Base-by-base conservation (phyloP, 345 rosid genomes). In the Limnanthes douglasii region DNA sequence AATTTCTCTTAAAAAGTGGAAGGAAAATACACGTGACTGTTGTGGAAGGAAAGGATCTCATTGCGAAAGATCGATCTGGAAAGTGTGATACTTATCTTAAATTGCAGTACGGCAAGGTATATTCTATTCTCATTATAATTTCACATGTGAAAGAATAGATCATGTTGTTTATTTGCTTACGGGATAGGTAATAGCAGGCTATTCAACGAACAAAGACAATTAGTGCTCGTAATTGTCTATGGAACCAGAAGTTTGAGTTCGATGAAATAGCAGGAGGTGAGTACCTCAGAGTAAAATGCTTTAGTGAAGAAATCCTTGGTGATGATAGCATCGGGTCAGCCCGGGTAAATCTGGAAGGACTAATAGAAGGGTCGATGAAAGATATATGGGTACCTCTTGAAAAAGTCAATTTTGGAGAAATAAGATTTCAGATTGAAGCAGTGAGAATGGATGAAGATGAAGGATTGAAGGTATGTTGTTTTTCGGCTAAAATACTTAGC, bases 311-410 rank as follows among this genome's bases (percentile, higher is more conserved):
- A 31, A 65, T 33, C 32, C 75, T 84, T 63, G 95, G 92, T 42
- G 86, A 73, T 20, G 94, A 84, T 5, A 70, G 38, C 61, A 70
- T 77, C 12, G 98, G 98, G 20, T 72, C 69, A 31, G 95, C 98
- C 37, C 69, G 85, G 8, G 70, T 90, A 46, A 84, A 69, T 57
- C 62, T 90, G 53, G 92, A 80, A 68, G 98, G 95, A 42, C 55
- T 84, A 29, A 53, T 52, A 6, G 94, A 73, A 51, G 76, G 98
- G 12, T 71, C 59, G 25, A 37, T 58, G 36, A 65, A 77, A 57
- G 78, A 90, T 51, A 59, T 75, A 18, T 90, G 95, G 94, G 48
- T 84, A 41, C 98, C 95, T 20, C 94, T 84, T 14, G 95, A 90
- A 65, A 86, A 74, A 44, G 98, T 70, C 23, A 79, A 40, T 54